phyloP scores from a whole-genome alignment of 1,284 basidiomycete genomes.

The Ceratobasidium sp. region DNA sequence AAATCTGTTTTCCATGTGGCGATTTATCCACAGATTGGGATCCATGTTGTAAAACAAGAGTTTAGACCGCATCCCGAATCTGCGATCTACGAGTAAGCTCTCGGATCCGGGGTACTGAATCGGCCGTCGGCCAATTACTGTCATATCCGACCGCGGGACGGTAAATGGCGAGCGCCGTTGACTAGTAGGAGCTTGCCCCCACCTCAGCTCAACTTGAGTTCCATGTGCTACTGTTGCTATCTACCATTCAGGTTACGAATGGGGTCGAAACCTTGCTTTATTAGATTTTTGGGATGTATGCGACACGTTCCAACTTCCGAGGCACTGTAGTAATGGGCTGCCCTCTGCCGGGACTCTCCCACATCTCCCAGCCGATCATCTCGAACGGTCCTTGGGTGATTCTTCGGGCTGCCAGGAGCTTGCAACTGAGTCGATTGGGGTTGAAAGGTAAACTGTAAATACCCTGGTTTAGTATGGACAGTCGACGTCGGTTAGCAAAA shows the following conservation, averaged over 20 bases:
- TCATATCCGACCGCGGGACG: not conserved
- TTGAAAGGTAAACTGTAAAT: constrained; percentile 3
- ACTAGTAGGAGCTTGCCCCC: not conserved
- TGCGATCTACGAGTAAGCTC: not conserved
- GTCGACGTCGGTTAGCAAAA: constrained; percentile 12
- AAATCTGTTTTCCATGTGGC: not conserved
- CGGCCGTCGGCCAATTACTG: constrained; percentile 29
- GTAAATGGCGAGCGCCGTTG: not conserved
- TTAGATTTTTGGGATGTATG: not conserved
- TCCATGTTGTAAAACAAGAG: not conserved
- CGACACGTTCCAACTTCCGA: not conserved
- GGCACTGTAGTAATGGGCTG: not conserved
- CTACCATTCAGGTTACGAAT: not conserved
- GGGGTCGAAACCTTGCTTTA: not conserved
- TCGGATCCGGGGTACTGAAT: constrained; percentile 33
- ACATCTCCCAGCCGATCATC: constrained; percentile 23
- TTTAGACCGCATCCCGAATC: not conserved
- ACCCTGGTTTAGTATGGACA: not conserved
- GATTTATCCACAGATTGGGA: constrained; percentile 1
- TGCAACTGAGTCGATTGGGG: constrained; percentile 25
- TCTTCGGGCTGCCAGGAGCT: constrained; percentile 12
- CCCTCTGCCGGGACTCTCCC: constrained; percentile 24
- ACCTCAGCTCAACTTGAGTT: constrained; percentile 25
- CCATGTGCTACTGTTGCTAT: constrained; percentile 29
- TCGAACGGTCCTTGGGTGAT: not conserved